Base-by-base conservation (phyloP, 2,329 filamentous ascomycete species). In the Triangularia setosa region DNA sequence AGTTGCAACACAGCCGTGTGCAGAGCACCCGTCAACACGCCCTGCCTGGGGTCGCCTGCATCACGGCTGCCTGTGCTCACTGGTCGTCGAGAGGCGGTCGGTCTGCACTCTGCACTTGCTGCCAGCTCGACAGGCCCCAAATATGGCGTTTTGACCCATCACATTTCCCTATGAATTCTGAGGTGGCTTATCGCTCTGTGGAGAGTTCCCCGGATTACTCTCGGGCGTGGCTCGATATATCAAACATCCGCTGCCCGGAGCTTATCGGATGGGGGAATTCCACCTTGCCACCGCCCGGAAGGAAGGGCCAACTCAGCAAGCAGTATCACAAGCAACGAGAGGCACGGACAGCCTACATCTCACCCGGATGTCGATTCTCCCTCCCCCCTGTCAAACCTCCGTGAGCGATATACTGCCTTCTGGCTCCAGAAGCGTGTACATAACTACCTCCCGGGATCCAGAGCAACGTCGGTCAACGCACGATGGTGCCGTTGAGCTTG, bases 131-230 rank as follows among this genome's bases (percentile, higher is more conserved):
- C 40, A 48, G 8, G 40, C n/a, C 40, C 18, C n/a, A 48, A 3
- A 3, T 33, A 33, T 33, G 30, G 40, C 6, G n/a, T 48, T 48
- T 48, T 48, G 40, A 48, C 40, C 40, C 40, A 48, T 48, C 40
- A 48, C 18, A 48, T 48, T 48, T 28, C 53, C 60, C 57, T 33
- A n/a, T 53, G 40, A 21, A n/a, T 35, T 53, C 23, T 48, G 30
- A 44, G 23, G 25, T 56, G 60, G 24, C 62, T 64, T 66, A 64
- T 66, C 62, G 48, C 24, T 53, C 58, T 57, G 56, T 66, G 61
- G 62, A 60, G 58, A 66, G 27, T 59, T 63, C 57, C 57, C 60
- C 48, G 60, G 58, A 60, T 60, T 60, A 60, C 40, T 53, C 27
- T 53, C 18, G 57, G 57, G 57, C 35, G 57, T 59, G 57, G 57